These are phyloP conservation scores for Rhodotorula diobovata DNA, from an alignment of 768 basidiomycete genomes.

Conservation along the genomic window DNA sequence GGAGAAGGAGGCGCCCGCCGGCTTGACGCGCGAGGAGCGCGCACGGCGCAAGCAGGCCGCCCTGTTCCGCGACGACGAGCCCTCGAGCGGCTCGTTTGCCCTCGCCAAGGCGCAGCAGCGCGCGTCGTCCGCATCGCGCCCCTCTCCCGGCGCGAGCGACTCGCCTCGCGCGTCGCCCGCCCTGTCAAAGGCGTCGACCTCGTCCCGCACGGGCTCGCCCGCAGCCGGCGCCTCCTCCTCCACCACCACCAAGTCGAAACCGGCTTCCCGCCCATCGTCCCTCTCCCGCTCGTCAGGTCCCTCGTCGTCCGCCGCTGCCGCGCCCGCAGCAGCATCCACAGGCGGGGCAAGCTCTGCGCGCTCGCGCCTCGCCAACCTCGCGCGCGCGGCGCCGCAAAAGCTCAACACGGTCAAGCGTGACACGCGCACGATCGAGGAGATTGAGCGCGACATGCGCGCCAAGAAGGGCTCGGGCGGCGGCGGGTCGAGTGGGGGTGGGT, in stretches of 20 bases:
- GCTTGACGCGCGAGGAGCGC: conserved; percentile 22
- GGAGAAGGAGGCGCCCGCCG: conserved; percentile 5
- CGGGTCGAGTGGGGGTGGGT: too few species aligned
- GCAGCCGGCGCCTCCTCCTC: neutral
- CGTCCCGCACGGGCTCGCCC: neutral
- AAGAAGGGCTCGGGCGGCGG: conserved; percentile 10
- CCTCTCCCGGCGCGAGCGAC: neutral
- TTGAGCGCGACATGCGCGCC: conserved; percentile 37
- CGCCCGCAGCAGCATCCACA: neutral
- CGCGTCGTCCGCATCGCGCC: neutral
- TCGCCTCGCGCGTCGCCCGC: conserved; percentile 10
- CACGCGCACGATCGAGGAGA: conserved; percentile 42
- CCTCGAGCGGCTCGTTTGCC: conserved; percentile 32
- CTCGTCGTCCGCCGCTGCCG: neutral
- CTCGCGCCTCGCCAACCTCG: conserved; percentile 35
- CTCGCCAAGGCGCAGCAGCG: conserved; percentile 20
- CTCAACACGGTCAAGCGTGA: conserved; percentile 41
- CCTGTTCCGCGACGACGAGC: conserved; percentile 34
- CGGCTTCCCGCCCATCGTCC: neutral
- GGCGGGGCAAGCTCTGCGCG: conserved; percentile 17
- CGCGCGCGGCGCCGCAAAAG: conserved; percentile 6
- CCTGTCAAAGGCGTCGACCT: neutral
- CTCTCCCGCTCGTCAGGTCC: neutral
- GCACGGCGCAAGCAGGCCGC: conserved; percentile 12
- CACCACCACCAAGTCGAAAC: neutral